phyloP scores from a whole-genome alignment of 345 rosid species.

The Eucalyptus fibrosa region DNA sequence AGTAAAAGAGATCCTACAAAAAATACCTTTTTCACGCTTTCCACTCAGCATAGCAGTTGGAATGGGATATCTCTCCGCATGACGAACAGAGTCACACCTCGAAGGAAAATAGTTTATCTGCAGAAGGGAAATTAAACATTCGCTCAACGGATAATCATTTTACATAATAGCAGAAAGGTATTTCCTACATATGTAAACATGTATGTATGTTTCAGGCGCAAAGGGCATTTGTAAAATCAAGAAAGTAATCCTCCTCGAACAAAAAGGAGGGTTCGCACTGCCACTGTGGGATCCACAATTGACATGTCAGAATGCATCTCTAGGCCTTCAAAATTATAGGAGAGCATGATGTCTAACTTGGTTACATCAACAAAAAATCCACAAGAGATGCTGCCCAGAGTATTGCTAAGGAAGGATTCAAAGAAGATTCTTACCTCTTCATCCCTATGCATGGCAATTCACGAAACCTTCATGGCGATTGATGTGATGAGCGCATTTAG shows the following conservation, averaged over 20 bases:
- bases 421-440: conserved; percentile 45
- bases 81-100: not conserved
- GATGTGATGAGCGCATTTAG: conserved; percentile 82
- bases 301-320: not conserved
- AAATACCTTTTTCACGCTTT: conserved; percentile 67
- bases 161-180: no score
- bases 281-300: not conserved
- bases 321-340: not conserved
- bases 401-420: not conserved
- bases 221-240: not conserved
- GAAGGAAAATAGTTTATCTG: not conserved
- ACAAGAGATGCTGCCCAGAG: not conserved
- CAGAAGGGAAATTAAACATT: not conserved
- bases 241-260: not conserved
- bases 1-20: not conserved
- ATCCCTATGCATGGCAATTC: conserved; percentile 91
- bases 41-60: conserved; percentile 47
- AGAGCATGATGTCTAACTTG: not conserved
- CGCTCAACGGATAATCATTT: not conserved
- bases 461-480: conserved; percentile 80
- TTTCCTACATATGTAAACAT: not conserved
- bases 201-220: not conserved
- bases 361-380: not conserved
- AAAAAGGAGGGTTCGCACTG: not conserved
- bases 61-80: conserved; percentile 15